Evolutionary conservation across 495 filamentous ascomycete species (phyloP), one percentile per base, ranked within the genome.

Genomic region (Trichoderma asperelloides): DNA sequence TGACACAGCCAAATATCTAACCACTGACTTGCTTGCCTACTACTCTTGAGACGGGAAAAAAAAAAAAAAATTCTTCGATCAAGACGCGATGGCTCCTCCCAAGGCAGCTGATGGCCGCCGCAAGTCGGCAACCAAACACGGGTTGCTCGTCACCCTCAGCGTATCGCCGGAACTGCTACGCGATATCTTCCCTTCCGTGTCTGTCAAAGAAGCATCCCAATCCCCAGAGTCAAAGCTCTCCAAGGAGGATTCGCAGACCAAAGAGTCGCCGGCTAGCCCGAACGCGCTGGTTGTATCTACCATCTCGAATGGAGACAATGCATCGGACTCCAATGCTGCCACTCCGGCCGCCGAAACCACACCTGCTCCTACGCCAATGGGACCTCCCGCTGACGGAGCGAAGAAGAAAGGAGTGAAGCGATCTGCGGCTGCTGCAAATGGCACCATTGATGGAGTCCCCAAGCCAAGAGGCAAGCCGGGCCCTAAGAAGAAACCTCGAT

Each of bases 401-500:
- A 82, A 85, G 76, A 83, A 88, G 79, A 86, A 91, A 82, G 79
- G 87, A 69, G 74, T 83, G 70, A 72, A 81, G 85, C 71, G 79
- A 74, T 74, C 72, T 70, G 68, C 81, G 70, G 71, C 74, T 47
- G 74, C 76, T 66, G 80, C 81, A 23, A 84, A 87, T 71, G 84
- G 80, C 45, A 78, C 79, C 39, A 41, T 80, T 55, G 85, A 89
- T 69, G 75, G 81, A 9, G 71, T 80, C 16, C 79, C 87, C 30
- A 92, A 91, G 78, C 82, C 87, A 43, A 79, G 90, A 69, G 89
- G 91, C 66, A 93, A 96, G 80, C 93, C 95, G 8, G 92, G 92
- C 21, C 92, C 94, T 0, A 98, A 97, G 85, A 97, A 96, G 85
- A 93, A 94, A 78, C 87, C 89, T 70, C 87, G 86, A 84, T 78